Evolutionary conservation across 148 eudicot genomes (phyloP), one percentile per base, ranked within the genome.

Genomic region (Vaccinium darrowii): DNA sequence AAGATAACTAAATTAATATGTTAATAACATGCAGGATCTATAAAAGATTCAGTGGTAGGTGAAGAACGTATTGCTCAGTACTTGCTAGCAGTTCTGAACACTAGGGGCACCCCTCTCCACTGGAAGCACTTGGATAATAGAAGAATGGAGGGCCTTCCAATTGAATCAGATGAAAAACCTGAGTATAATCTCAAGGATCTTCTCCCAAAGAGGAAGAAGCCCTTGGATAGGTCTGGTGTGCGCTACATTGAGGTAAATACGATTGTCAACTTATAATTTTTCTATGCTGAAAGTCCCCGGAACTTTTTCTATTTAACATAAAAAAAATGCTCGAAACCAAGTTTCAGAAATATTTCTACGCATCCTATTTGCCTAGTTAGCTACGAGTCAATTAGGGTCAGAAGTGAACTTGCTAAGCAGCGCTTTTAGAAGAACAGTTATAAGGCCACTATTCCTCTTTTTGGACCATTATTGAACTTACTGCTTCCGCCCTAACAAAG

Each of bases 31-130:
- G 90, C 91, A 97, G 99, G 99, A 49, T 94, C 96, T 79, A 94
- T 97, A 56, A 97, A 95, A 87, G 99, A 97, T 87, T 95, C 99
- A 23, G 98, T 92, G 19, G 99, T 97, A 56, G 99, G 99, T 86
- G 98, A 97, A 89, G 99, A 95, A 85, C 98, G 99, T 18, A 97
- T 97, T 84, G 96, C 92, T 88, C 98, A 92, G 76, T 97, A 91
- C 84, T 86, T 97, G 36, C 91, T 97, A 50, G 98, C 99, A 76
- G 88, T 97, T 84, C 84, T 97, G 62, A 97, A 95, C 88, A 89
- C 91, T 81, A 91, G 98, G 25, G 93, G 93, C 78, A 97, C 98
- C 83, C 99, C 98, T 8, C 92, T 93, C 76, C 98, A 93, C 79
- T 95, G 98, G 98, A 92, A 90, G 69, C 86, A 86, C 86, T 69